Base-by-base conservation (phyloP, 148 eudicot genomes). In the Camellia granthamiana region DNA sequence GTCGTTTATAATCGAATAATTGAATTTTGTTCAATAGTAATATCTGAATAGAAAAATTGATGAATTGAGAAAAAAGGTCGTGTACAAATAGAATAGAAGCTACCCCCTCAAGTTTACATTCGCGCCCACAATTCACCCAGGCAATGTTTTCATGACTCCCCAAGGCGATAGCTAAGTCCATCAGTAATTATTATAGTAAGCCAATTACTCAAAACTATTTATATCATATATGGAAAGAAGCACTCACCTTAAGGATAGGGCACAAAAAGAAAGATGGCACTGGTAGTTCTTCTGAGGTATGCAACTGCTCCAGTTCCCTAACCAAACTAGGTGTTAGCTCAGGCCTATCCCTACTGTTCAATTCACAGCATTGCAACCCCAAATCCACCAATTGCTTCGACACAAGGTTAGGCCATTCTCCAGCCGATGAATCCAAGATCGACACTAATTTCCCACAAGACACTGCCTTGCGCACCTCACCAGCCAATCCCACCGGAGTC, bases 301-400 rank as follows among this genome's bases (percentile, higher is more conserved):
- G 87, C 78, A 94, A 87, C 83, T 85, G 90, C 84, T 91, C 90
- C 75, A 94, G 85, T 82, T 92, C 98, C 80, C 82, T 87, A 47
- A 92, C 91, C 54, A 90, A 70, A 75, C 84, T 78, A 59, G 91
- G 89, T 69, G 92, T 90, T 59, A 94, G 79, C 79, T 86, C 85
- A n/a, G 93, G 97, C 80, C 94, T 84, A 68, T 87, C 93, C 81
- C 89, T 87, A 76, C 93, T 83, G 66, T 86, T 88, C 63, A 60
- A 82, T 84, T 92, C 91, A 85, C 97, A 90, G 80, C 90, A 94
- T 58, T 80, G 86, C 90, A 94, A 91, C 41, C 91, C 98, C 61
- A 88, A 65, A 42, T 84, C 89, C 30, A 83, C 90, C 88, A 94
- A 81, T 77, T 86, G 86, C 51, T 87, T 89, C 2, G 88, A 89